Percentiles rank a stretch among this genome's conserved stretches.
phyloP scores from a whole-genome alignment of 2,329 filamentous ascomycete species.

The Aspergillus fumigatus region DNA sequence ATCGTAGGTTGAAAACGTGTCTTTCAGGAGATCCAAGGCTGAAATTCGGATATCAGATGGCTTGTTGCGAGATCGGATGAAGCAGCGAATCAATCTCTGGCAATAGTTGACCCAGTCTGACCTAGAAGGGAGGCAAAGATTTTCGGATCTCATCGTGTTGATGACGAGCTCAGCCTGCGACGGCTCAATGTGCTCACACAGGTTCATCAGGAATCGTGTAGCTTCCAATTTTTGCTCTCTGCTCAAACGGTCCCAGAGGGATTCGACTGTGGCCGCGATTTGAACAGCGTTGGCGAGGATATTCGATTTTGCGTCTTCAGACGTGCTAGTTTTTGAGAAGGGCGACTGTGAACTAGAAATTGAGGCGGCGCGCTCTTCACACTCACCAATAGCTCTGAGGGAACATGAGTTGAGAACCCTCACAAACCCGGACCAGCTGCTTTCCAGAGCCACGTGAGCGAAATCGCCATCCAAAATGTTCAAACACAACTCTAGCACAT shows the following conservation, averaged over 20 bases:
- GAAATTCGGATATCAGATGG: slow-evolving; percentile 36
- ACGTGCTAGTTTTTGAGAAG: slow-evolving; percentile 21
- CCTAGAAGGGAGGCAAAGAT: slow-evolving; percentile 31
- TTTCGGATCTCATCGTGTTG: slow-evolving; percentile 29
- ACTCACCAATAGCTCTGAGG: slow-evolving; percentile 28
- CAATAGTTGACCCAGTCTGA: slow-evolving; percentile 31
- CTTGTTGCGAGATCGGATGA: slow-evolving; percentile 35
- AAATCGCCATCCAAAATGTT: slow-evolving; percentile 38
- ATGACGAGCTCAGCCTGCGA: slow-evolving; percentile 38
- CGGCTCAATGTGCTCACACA: slow-evolving; percentile 33
- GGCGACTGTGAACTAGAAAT: slow-evolving; percentile 20
- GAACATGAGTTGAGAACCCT: slow-evolving; percentile 34
- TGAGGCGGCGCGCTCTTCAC: slow-evolving; percentile 15
- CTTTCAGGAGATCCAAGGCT: slow-evolving; percentile 36
- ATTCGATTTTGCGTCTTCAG: slow-evolving; percentile 34
- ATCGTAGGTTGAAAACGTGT: slow-evolving; percentile 33
- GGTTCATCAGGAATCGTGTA: slow-evolving; percentile 32
- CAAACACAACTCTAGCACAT: slow-evolving; percentile 38
- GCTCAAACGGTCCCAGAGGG: slow-evolving; percentile 34
- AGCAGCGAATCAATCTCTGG: slow-evolving; percentile 32
- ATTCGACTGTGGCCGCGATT: slow-evolving; percentile 33
- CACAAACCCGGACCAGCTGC: slow-evolving; percentile 31
- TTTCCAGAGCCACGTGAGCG: slow-evolving; percentile 25
- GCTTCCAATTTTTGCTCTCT: slow-evolving; percentile 33
- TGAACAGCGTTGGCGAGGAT: slow-evolving; percentile 36